Evolutionary conservation across 108 stramenopile species (phyloP), one percentile per base, ranked within the genome.

Genomic region (Stephanodiscus triporus): DNA sequence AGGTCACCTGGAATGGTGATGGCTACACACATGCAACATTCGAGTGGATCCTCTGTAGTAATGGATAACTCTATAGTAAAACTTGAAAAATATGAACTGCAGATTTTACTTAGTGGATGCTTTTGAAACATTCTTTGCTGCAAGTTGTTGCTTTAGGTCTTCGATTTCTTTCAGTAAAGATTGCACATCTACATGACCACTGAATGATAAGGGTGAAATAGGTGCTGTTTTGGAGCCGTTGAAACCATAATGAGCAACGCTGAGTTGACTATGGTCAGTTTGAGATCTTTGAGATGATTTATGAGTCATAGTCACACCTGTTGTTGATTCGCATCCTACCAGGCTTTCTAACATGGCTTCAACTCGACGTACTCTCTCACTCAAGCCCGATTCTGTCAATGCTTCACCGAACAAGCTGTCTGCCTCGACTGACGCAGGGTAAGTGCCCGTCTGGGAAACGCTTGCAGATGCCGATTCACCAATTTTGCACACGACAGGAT

Each of bases 281-380:
- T 54, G 53, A 26, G 23, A 24, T 54, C 10, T 54, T 54, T 54
- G 53, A 54, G 23, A 11, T 54, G 23, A 22, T 54, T 23, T 5
- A 23, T 26, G 23, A 54, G 26, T 11, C 23, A 9, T 9, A 8
- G 23, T 27, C 19, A 24, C 23, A 22, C 24, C 53, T 24, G 9
- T 54, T 54, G 58, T 1, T 37, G 58, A 59, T 59, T 27, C 29
- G 23, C 16, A 11, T 59, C 58, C 58, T 1, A 73, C 58, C 16
- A 77, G 76, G 19, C 50, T 38, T 38, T 77, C 76, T 40, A 77
- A 45, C 45, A 66, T 22, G 14, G 27, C 43, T 50, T 77, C 76
- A 19, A 77, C 69, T 30, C 76, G 63, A 9, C 61, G 38, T 22
- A 77, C n/a, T 48, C 76, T 70, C 30, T 42, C 61, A 30, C 45